Percentiles rank a stretch among this genome's conserved stretches.
Evolutionary conservation across 2,329 filamentous ascomycete genomes (phyloP).

Genomic region (Geosmithia putterillii): DNA sequence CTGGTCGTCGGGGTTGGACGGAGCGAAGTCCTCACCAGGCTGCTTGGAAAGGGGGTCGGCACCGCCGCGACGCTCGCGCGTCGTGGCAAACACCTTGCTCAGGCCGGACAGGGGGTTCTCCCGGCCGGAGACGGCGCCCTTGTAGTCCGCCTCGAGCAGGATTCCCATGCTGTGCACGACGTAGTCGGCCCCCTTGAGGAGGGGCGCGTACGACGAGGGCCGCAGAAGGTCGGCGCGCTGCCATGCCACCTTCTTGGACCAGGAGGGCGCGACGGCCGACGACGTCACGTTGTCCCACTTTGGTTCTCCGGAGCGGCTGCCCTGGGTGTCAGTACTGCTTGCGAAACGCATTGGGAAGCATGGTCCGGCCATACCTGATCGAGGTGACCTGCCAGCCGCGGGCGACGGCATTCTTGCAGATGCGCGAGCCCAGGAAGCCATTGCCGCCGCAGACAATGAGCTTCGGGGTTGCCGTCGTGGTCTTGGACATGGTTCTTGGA

Average conservation of each 20-base stretch:
- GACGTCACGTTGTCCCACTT: slow-evolving; percentile 72
- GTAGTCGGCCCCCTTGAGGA: slow-evolving; percentile 66
- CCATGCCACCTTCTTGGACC: slow-evolving; percentile 79
- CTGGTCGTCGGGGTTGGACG: slow-evolving; percentile 58
- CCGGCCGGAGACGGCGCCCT: slow-evolving; percentile 72
- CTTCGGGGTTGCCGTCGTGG: slow-evolving; percentile 58
- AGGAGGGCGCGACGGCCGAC: slow-evolving; percentile 57
- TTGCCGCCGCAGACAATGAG: slow-evolving; percentile 89
- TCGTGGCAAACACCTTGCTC: slow-evolving; percentile 61
- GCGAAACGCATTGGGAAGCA: no score
- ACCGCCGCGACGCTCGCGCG: slow-evolving; percentile 40
- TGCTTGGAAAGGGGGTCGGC: slow-evolving; percentile 57
- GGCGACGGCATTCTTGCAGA: slow-evolving; percentile 79
- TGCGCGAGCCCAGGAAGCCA: slow-evolving; percentile 77
- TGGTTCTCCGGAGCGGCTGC: slow-evolving; percentile 83
- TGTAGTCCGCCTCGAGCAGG: slow-evolving; percentile 94
- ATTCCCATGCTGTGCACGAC: slow-evolving; percentile 96
- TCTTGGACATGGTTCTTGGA: slow-evolving; percentile 32
- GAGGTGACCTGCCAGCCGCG: slow-evolving; percentile 89
- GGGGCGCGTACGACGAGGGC: slow-evolving; percentile 64
- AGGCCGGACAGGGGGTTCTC: slow-evolving; percentile 74
- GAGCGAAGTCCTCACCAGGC: slow-evolving; percentile 46
- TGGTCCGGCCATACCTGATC: no score
- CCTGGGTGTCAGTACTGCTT: no score
- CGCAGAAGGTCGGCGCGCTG: slow-evolving; percentile 78